Conservation (phyloP, 2,329 filamentous ascomycete genomes). For the Cylindrodendrum hubeiense region DNA sequence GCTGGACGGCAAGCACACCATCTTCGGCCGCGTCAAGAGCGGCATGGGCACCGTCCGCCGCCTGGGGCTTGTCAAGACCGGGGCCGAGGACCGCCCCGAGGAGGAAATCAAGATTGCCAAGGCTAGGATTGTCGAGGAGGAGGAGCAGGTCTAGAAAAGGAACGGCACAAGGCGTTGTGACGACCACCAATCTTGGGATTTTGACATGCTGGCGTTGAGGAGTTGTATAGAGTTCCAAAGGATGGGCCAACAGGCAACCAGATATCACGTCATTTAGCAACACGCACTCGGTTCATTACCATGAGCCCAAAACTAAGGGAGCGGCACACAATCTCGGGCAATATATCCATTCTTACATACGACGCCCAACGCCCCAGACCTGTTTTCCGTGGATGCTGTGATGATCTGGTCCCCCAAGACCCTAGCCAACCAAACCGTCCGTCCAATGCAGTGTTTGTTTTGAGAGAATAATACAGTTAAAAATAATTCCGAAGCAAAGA, state of each 20-base stretch:
- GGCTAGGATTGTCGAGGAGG: conserved; percentile 77
- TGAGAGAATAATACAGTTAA: conserved; percentile 41
- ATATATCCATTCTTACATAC: conserved; percentile 42
- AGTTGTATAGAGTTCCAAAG: conserved; percentile 12
- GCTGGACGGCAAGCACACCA: conserved; percentile 97
- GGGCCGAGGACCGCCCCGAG: conserved; percentile 80
- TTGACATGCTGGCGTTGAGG: conserved; percentile 22
- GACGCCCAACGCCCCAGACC: conserved; percentile 45
- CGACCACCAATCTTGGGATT: conserved; percentile 7
- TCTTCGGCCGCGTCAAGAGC: conserved; percentile 90
- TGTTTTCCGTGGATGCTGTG: conserved; percentile 44
- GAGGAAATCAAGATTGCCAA: conserved; percentile 85
- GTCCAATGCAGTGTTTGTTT: conserved; percentile 44
- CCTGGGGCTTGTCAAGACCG: conserved; percentile 90
- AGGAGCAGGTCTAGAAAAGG: conserved; percentile 49
- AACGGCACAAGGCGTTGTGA: conserved; percentile 8
- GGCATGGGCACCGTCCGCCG: conserved; percentile 88
- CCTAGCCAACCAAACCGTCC: conserved; percentile 42
- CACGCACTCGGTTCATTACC: neutral
- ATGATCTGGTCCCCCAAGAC: conserved; percentile 41
- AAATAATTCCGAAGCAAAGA: conserved; percentile 22
- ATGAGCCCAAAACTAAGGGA: neutral
- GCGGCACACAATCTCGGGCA: conserved; percentile 13
- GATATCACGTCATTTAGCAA: conserved; percentile 17
- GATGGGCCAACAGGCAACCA: conserved; percentile 8